Base-by-base conservation (phyloP, 208 protist genomes). In the Crithidia thermophila region DNA sequence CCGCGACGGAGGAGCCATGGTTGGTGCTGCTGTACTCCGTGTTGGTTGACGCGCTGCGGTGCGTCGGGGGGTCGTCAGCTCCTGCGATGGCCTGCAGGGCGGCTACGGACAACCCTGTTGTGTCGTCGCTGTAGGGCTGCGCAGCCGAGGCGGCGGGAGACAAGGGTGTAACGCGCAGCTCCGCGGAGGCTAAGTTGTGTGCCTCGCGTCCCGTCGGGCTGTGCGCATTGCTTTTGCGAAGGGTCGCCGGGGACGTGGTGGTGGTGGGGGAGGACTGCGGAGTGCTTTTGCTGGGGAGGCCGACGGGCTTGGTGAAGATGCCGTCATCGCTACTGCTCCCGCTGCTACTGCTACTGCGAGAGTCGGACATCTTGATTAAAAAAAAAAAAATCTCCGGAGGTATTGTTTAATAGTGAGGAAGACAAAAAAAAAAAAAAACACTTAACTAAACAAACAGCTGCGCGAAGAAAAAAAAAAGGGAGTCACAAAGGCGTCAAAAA, bases 261-360 rank as follows among this genome's bases (percentile, higher is more conserved):
- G 31, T 18, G 42, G 28, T 23, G 3, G 42, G 27, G 3, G 40
- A 28, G 57, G 30, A 60, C 20, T 33, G 40, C 53, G 40, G 0
- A 27, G 40, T 13, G 20, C 28, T 43, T 20, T 60, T 51, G 3
- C 55, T 53, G 20, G 25, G n/a, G n/a, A 77, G 30, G 28, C 62
- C 52, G 7, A 77, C 64, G 13, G 18, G 62, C 13, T 60, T 45
- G 8, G 64, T 77, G 58, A 77, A 77, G 33, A 77, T 67, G 40
- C 30, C 50, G 23, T 71, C 71, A 45, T 77, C 63, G 45, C 63
- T 71, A 64, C 56, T 65, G 46, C 63, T 77, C 20, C 50, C 42
- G 34, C 18, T 43, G 42, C 25, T 55, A 31, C 18, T 27, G 57
- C 43, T 55, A 13, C 14, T 58, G 18, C 20, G 10, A 5, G 27